phyloP scores from a whole-genome alignment of 768 basidiomycete genomes.

The Hydnum rufescens region DNA sequence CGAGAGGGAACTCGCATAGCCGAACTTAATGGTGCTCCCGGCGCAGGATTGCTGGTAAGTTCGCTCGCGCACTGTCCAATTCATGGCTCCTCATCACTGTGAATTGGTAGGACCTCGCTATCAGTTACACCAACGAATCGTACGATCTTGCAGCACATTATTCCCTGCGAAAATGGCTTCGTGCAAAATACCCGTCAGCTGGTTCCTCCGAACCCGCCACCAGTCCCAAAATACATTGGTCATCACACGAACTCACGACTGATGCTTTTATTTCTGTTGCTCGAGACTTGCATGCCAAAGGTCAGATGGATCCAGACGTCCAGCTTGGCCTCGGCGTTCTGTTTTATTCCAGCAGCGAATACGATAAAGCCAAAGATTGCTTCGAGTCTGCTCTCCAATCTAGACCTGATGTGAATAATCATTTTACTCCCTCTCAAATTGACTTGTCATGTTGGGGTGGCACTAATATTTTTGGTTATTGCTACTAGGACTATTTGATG shows the following conservation, averaged over 20 bases:
- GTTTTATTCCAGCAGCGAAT: constrained; percentile 76
- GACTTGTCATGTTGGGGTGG: background rate
- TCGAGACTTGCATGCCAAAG: constrained; percentile 54
- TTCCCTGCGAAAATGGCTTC: constrained; percentile 73
- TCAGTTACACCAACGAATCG: constrained; percentile 89
- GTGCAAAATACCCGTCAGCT: constrained; percentile 38
- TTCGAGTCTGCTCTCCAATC: constrained; percentile 72
- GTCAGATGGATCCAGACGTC: constrained; percentile 64
- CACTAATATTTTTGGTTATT: background rate
- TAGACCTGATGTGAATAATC: constrained; percentile 42
- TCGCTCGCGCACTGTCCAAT: background rate
- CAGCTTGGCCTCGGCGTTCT: constrained; percentile 86
- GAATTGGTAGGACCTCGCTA: constrained; percentile 58
- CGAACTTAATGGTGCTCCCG: constrained; percentile 40
- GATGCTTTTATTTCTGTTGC: constrained; percentile 72
- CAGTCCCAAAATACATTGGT: constrained; percentile 45
- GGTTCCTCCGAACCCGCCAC: constrained; percentile 22
- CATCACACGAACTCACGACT: constrained; percentile 56
- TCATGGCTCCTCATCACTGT: background rate
- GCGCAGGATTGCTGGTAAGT: constrained; percentile 57
- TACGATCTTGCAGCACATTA: constrained; percentile 73
- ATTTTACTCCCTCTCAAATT: background rate
- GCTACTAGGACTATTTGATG: constrained; percentile 58
- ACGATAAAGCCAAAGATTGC: constrained; percentile 81
- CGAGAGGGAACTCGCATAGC: constrained; percentile 49